phyloP scores from a whole-genome alignment of 2,329 filamentous ascomycete species.

The Calonectria hongkongensis region DNA sequence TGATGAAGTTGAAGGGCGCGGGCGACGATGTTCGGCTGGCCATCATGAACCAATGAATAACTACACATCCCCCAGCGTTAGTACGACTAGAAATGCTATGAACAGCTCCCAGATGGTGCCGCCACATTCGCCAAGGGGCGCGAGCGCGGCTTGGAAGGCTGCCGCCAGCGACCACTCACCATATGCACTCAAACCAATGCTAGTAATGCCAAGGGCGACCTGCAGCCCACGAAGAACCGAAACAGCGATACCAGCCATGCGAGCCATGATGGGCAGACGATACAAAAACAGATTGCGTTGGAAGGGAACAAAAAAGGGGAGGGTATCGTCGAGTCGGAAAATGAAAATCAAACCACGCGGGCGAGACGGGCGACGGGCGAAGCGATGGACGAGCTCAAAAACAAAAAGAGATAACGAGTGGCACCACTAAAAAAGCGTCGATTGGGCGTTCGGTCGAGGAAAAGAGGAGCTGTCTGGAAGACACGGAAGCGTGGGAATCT shows the following conservation, averaged over 20 bases:
- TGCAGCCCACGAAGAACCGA: slow-evolving; percentile 51
- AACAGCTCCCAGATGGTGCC: background rate
- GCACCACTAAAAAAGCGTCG: slow-evolving; percentile 26
- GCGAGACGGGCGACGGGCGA: slow-evolving; percentile 1
- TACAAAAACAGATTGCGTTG: background rate
- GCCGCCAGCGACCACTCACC: slow-evolving; percentile 42
- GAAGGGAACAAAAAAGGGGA: slow-evolving; percentile 8
- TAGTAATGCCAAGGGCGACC: slow-evolving; percentile 49
- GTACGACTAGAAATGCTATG: background rate
- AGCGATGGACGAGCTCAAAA: slow-evolving; percentile 25
- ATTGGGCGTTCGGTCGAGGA: slow-evolving; percentile 36
- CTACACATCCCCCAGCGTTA: slow-evolving; percentile 58
- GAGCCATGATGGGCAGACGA: slow-evolving; percentile 45
- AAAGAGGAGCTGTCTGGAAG: slow-evolving; percentile 40
- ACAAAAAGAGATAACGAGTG: slow-evolving; percentile 25
- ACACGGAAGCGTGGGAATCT: slow-evolving; percentile 47
- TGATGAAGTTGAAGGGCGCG: slow-evolving; percentile 74
- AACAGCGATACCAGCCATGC: slow-evolving; percentile 47
- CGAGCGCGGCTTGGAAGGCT: slow-evolving; percentile 10
- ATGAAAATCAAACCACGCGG: slow-evolving; percentile 8
- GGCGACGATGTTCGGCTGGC: slow-evolving; percentile 74
- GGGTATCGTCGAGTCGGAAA: slow-evolving; percentile 19
- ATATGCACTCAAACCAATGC: slow-evolving; percentile 52
- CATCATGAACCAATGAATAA: slow-evolving; percentile 76
- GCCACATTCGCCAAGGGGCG: slow-evolving; percentile 14